Base-by-base conservation (phyloP, 2,329 filamentous ascomycete genomes). In the Hysterium pulicare region DNA sequence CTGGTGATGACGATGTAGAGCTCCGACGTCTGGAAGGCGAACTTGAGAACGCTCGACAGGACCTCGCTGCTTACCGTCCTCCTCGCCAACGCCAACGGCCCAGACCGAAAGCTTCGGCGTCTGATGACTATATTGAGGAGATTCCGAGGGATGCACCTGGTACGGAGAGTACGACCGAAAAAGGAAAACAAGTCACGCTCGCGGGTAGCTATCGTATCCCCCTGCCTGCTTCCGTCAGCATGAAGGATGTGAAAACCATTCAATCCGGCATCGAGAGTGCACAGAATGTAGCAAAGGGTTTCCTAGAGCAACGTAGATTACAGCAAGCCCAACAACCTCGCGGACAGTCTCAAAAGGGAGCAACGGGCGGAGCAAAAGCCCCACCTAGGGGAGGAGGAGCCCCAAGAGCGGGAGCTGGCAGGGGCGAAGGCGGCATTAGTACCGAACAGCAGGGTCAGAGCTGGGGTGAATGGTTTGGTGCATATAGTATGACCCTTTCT, bases 401-500 rank as follows among this genome's bases (percentile, higher is more conserved):
- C 16, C 10, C n/a, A n/a, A n/a, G n/a, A 30, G 8, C 23, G 21
- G 23, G 3, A 5, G 22, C 22, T 28, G 23, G 22, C 7, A 24
- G 23, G 8, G 37, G 21, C 3, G 22, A 13, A 4, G 11, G 8
- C 7, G 32, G 32, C 9, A 33, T 15, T 33, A 33, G 32, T 33
- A 9, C 13, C 9, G 16, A 32, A 9, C 22, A 19, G 17, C 9
- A 22, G 28, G 31, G 38, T n/a, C 28, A 36, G 50, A 57, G 57
- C 24, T 67, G 64, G 64, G 47, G 59, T 6, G 64, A 67, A 38
- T 67, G 62, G 62, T 63, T 67, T 38, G 64, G 64, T 0, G 64
- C 62, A 13, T 67, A 67, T 40, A 66, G 62, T 37, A 47, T 67
- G 45, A 61, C 62, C 8, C 63, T 67, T 34, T 55, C 57, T 15